These are phyloP conservation scores for Hericium rajendrae DNA, from an alignment of 768 basidiomycete species.

Conservation along the genomic window DNA sequence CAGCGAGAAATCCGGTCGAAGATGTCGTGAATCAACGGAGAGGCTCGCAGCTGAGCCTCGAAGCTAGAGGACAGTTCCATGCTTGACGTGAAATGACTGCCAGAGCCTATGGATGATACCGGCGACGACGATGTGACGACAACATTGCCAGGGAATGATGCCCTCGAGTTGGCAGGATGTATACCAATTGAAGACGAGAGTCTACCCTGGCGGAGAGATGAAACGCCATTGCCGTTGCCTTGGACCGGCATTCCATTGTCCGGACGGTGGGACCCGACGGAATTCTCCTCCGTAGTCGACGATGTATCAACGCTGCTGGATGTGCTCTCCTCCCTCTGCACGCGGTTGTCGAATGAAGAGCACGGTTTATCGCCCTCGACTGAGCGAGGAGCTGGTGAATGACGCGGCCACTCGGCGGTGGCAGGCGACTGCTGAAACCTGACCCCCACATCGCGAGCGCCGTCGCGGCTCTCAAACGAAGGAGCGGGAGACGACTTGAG, in stretches of 20 bases:
- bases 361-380: constrained; percentile 15
- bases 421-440: constrained; percentile 13
- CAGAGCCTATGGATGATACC: constrained; percentile 70
- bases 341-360: constrained; percentile 19
- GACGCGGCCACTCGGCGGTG: constrained; percentile 21
- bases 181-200: constrained; percentile 12
- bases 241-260: constrained; percentile 7
- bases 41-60: constrained; percentile 66
- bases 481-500: constrained; percentile 65
- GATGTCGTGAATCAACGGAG: constrained; percentile 68
- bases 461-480: constrained; percentile 25
- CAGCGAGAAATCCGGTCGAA: constrained; percentile 64
- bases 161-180: constrained; percentile 20
- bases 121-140: constrained; percentile 60
- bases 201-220: constrained; percentile 10
- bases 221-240: constrained; percentile 1
- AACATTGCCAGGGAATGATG: constrained; percentile 35
- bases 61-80: constrained; percentile 42
- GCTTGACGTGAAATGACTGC: constrained; percentile 47
- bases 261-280: not conserved
- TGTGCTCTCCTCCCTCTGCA: constrained; percentile 8
- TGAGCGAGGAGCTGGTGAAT: constrained; percentile 9
- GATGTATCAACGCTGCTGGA: constrained; percentile 12
- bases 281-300: constrained; percentile 5
- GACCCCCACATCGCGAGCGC: constrained; percentile 17